Evolutionary conservation across 192 early-diverging fungal genomes (phyloP), one percentile per base, ranked within the genome.

Genomic region (Coemansia erecta): DNA sequence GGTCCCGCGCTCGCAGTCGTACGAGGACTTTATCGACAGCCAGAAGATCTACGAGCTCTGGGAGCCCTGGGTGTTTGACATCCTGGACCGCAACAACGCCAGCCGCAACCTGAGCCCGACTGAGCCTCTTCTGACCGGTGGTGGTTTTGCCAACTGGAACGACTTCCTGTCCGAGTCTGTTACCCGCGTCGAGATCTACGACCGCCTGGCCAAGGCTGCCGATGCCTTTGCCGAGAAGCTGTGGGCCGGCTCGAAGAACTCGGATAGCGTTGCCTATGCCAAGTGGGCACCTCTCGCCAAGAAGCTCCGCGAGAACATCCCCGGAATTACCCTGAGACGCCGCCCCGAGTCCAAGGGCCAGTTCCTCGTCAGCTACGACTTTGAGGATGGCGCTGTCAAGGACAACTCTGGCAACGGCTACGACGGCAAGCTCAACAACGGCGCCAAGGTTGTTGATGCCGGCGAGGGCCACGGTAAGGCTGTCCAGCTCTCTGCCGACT

Each of bases 271-370:
- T 47, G 52, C 70, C 21, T 80, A 68, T 22, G 68, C 64, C 50
- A 51, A 64, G 61, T 80, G 64, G 65, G 70, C 59, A 42, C 72
- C 66, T 23, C 60, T 57, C 45, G 69, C 63, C 50, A 80, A 75
- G 78, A 80, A 80, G 53, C 63, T 80, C 23, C 72, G 69, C 52
- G 63, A 75, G 52, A 74, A 71, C 59, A 80, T 80, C 45, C 68
- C 78, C 12, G 69, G 72, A 11, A 60, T 74, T 49, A 68, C 72
- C 14, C 66, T 74, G 53, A 56, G 23, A 0, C 72, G 61, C 28
- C 66, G 72, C 12, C 72, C 72, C 1, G 19, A 59, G 24, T 53
- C 68, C 62, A 70, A 71, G 53, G 57, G 61, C 43, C 68, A 74
- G 47, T 75, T 62, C 39, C 53, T 80, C 37, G 52, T 80, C 8